Percentiles rank a stretch among this genome's conserved stretches.
Conservation (phyloP, 2,329 filamentous ascomycete genomes). For the Trichoderma breve region DNA sequence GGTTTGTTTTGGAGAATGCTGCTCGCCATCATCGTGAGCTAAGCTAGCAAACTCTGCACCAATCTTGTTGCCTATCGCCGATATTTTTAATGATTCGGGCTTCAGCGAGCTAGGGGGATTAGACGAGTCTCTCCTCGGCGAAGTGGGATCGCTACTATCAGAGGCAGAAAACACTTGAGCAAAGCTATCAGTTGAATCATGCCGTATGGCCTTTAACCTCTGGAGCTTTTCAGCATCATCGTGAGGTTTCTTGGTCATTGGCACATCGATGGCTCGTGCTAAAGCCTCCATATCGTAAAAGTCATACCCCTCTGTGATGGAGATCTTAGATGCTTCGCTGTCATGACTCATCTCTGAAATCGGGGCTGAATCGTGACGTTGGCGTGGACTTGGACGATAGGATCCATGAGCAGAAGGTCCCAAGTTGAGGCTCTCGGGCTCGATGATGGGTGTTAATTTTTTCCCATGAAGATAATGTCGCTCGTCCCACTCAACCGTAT, state of each 20-base stretch:
- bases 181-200: slow-evolving; percentile 60
- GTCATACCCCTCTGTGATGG: slow-evolving; percentile 61
- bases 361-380: slow-evolving; percentile 50
- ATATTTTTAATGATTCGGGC: slow-evolving; percentile 29
- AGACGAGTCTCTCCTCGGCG: slow-evolving; percentile 21
- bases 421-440: slow-evolving; percentile 50
- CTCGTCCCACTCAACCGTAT: slow-evolving; percentile 25
- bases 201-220: slow-evolving; percentile 36
- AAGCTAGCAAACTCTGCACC: slow-evolving; percentile 46
- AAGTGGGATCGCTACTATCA: slow-evolving; percentile 38
- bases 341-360: slow-evolving; percentile 52
- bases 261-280: slow-evolving; percentile 53
- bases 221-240: slow-evolving; percentile 26
- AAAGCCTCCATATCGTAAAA: slow-evolving; percentile 62
- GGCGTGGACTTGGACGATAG: slow-evolving; percentile 38
- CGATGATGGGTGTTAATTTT: slow-evolving; percentile 47
- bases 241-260: slow-evolving; percentile 38
- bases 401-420: slow-evolving; percentile 46
- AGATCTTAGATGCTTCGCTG: slow-evolving; percentile 47
- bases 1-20: slow-evolving; percentile 20
- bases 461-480: slow-evolving; percentile 35
- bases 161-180: slow-evolving; percentile 59
- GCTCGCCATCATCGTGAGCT: slow-evolving; percentile 45
- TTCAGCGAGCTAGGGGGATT: slow-evolving; percentile 27
- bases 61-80: slow-evolving; percentile 29